These are phyloP conservation scores for Astrothelium subdiscretum DNA, from an alignment of 495 filamentous ascomycete species.

Conservation along the genomic window DNA sequence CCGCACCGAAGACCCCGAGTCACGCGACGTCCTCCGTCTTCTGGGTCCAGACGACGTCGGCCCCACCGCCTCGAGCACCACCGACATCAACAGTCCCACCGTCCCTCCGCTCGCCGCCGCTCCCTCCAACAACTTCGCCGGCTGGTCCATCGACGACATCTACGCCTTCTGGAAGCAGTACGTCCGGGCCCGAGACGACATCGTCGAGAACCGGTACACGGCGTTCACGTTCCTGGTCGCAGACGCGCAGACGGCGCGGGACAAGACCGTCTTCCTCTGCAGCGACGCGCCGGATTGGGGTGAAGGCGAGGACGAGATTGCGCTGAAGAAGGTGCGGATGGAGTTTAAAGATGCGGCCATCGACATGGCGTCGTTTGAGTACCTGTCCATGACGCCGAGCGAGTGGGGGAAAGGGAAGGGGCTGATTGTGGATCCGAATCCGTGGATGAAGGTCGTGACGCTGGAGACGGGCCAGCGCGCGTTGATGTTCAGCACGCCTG, in stretches of 20 bases:
- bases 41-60: neutral
- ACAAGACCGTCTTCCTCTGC: neutral
- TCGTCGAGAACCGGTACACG: neutral
- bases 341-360: neutral
- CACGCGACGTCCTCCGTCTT: constrained; percentile 19
- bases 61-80: neutral
- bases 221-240: neutral
- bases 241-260: neutral
- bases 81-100: neutral
- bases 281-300: neutral
- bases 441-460: neutral
- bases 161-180: neutral
- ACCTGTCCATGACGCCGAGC: neutral
- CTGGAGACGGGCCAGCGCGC: neutral
- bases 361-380: constrained; percentile 1
- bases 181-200: neutral
- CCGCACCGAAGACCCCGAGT: neutral
- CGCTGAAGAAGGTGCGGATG: neutral
- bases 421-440: neutral
- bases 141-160: neutral
- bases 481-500: neutral
- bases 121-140: neutral
- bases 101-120: neutral
- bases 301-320: neutral
- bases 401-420: neutral